Base-by-base conservation (phyloP, 140 eudicot genomes). In the Stevia rebaudiana region DNA sequence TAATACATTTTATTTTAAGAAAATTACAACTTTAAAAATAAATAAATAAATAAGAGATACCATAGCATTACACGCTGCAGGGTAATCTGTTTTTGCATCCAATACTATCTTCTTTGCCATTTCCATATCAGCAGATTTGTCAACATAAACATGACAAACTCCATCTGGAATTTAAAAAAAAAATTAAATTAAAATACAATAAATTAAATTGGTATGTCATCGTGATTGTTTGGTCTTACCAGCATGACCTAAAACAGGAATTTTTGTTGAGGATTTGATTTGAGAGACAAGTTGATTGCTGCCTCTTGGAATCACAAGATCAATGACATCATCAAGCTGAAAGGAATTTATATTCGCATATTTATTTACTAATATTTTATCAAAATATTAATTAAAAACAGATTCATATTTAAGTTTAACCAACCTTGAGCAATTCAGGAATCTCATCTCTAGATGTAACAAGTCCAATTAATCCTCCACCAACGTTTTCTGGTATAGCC, bases 41-140 rank as follows among this genome's bases (percentile, higher is more conserved):
- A 35, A 55, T 28, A 40, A 24, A n/a, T n/a, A n/a, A 35, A 55
- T 36, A 8, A 63, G 63, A 72, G 2, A 35, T 73, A 88, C 99
- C 99, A 94, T 94, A 7, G 99, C 99, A 68, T 94, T 94, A 74
- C 99, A 94, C 54, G 95, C 97, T 36, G 99, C 97, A 21, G 97
- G 99, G 60, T 94, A 94, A 72, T 94, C 99, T 18, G 86, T 74
- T 81, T 94, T 94, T 30, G 99, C 94, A 76, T 94, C 99, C 69
- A 82, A 16, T 61, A 94, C 90, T 59, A 94, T 83, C 31, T 67
- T 82, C 78, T 88, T 94, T 46, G 97, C 97, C 97, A 85, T 94
- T 63, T 83, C 94, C 90, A 77, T 65, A 48, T 83, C 71, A 43
- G 99, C 99, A 58, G 94, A 94, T 76, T 83, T 94, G 69, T 94